phyloP scores from a whole-genome alignment of 2,329 filamentous ascomycete genomes.

The Xylariaceae sp. region DNA sequence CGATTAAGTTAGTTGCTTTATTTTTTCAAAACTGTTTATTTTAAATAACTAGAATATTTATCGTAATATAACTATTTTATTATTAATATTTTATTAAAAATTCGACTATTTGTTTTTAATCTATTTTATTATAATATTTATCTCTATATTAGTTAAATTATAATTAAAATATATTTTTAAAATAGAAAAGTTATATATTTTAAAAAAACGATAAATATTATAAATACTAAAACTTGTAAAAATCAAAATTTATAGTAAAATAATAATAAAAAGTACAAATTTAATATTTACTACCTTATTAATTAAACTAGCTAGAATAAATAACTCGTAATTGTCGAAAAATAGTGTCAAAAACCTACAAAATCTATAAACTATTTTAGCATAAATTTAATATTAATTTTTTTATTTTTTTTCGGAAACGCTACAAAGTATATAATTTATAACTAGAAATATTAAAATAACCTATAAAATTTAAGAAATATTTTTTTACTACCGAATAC shows the following conservation, averaged over 20 bases:
- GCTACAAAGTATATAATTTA: neutral
- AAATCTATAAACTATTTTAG: neutral
- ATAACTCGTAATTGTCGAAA: neutral
- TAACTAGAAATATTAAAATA: neutral
- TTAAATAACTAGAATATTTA: neutral
- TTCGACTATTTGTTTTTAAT: neutral
- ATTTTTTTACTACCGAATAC: neutral
- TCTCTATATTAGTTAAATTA: neutral
- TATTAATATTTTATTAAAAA: neutral
- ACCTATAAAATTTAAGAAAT: neutral
- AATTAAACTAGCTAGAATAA: neutral
- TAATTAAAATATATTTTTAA: neutral
- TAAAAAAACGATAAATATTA: neutral
- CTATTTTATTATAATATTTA: neutral
- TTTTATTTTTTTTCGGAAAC: neutral
- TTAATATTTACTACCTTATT: neutral
- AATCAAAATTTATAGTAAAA: neutral
- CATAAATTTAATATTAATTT: neutral
- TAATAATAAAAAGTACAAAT: neutral
- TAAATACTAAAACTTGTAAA: neutral
- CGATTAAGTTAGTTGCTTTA: neutral
- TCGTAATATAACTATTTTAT: neutral
- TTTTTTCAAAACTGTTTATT: neutral
- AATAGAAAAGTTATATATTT: neutral
- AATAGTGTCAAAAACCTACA: neutral